These are phyloP conservation scores for Calycina herbarum DNA, from an alignment of 2,329 filamentous ascomycete species.

Conservation along the genomic window DNA sequence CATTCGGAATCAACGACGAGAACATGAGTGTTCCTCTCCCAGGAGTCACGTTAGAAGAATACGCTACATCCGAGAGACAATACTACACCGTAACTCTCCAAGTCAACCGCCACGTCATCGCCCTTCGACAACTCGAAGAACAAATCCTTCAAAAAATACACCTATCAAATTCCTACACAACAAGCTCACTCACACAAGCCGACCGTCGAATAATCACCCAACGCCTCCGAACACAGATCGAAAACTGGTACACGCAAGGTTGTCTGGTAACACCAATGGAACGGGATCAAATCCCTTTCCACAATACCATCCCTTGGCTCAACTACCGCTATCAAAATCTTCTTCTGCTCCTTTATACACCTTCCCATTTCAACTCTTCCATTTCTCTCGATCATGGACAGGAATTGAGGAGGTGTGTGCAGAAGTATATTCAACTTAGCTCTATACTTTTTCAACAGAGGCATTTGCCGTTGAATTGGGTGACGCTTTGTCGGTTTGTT, in stretches of 20 bases:
- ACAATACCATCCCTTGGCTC: conserved; percentile 1
- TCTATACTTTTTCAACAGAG: conserved; percentile 3
- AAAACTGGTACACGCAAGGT: conserved; percentile 5
- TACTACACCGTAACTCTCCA: conserved; percentile 6
- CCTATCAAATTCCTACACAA: conserved; percentile 3
- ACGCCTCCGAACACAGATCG: conserved; percentile 5
- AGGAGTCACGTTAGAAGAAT: conserved; percentile 2
- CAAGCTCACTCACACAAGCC: neutral
- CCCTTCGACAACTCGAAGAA: conserved; percentile 4
- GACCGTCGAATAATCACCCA: neutral
- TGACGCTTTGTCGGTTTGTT: conserved; percentile 3
- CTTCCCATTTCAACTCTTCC: conserved; percentile 5
- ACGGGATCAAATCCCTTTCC: conserved; percentile 6
- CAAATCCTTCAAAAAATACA: conserved; percentile 5
- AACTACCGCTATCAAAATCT: conserved; percentile 3
- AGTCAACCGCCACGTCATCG: conserved; percentile 6
- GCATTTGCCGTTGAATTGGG: conserved; percentile 2
- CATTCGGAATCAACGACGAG: conserved; percentile 6
- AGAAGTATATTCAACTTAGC: conserved; percentile 5
- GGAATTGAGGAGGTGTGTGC: conserved; percentile 5
- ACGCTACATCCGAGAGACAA: neutral
- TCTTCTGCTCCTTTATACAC: conserved; percentile 4
- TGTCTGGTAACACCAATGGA: conserved; percentile 7
- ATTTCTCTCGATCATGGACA: neutral
- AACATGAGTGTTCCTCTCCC: conserved; percentile 8